phyloP scores from a whole-genome alignment of 2,329 filamentous ascomycete genomes.

The Cordyceps farinosa region DNA sequence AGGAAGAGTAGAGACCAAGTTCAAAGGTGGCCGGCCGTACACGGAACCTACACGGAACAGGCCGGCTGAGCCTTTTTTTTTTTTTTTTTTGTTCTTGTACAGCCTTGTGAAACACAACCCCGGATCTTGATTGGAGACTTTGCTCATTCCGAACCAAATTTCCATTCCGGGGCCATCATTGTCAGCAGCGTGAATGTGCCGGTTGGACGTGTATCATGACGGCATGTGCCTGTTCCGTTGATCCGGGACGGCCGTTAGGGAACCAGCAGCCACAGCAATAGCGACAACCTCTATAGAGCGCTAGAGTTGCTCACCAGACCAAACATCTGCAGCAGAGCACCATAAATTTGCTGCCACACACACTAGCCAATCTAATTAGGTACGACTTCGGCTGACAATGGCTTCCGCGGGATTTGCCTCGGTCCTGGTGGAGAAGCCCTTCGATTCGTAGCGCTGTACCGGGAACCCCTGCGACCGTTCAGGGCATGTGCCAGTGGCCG shows the following conservation, averaged over 20 bases:
- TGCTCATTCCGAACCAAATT: neutral
- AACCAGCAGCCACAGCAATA: neutral
- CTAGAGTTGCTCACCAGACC: neutral
- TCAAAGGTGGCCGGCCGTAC: too few species aligned
- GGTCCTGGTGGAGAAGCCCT: conserved; percentile 11
- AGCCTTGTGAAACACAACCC: neutral
- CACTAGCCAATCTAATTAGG: neutral
- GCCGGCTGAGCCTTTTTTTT: neutral
- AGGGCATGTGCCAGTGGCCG: conserved; percentile 8
- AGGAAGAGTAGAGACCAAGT: too few species aligned
- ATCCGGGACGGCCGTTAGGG: conserved; percentile 10
- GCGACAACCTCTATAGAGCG: neutral
- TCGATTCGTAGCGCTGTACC: neutral
- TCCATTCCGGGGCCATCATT: neutral
- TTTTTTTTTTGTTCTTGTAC: too few species aligned
- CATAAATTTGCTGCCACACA: neutral
- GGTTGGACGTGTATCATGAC: neutral
- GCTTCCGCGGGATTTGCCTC: conserved; percentile 5
- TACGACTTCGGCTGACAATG: conserved; percentile 3
- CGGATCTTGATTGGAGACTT: too few species aligned
- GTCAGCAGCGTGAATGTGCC: neutral
- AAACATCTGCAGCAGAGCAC: neutral
- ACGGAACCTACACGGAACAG: neutral
- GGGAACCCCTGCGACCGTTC: neutral
- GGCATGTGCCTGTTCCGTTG: conserved; percentile 15